phyloP scores from a whole-genome alignment of 257 asterid species.

The Paulownia fortunei region DNA sequence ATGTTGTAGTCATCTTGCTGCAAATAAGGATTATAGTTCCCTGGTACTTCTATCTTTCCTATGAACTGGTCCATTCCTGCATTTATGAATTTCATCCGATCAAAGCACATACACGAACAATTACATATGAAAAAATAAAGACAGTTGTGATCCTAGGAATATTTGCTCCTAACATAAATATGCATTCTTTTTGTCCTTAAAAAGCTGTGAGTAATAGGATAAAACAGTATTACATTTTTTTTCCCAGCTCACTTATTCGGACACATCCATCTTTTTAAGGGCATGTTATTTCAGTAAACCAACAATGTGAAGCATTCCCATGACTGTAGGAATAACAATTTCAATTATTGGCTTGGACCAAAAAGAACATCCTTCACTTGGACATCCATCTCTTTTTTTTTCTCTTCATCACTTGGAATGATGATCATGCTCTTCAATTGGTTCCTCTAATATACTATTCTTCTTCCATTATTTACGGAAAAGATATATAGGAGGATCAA shows the following conservation, averaged over 20 bases:
- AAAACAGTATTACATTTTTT: too few species aligned
- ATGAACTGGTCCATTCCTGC: constrained; percentile 57
- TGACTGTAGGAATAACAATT: too few species aligned
- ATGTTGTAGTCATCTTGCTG: constrained; percentile 51
- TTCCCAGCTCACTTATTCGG: too few species aligned
- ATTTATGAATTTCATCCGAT: neutral
- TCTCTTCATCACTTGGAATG: neutral
- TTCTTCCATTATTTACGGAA: neutral
- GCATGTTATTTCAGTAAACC: too few species aligned
- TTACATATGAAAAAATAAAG: neutral
- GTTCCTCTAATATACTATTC: neutral
- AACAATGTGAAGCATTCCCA: too few species aligned
- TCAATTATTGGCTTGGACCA: too few species aligned
- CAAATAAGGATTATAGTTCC: constrained; percentile 49
- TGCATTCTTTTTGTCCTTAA: neutral
- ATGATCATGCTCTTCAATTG: neutral
- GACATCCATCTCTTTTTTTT: too few species aligned
- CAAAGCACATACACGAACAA: neutral
- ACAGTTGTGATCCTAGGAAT: neutral
- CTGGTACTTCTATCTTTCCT: constrained; percentile 56
- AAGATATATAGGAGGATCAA: neutral
- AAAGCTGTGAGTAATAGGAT: neutral
- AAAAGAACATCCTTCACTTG: too few species aligned
- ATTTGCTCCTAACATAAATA: neutral
- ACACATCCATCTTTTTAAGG: too few species aligned